Evolutionary conservation across 768 basidiomycete species (phyloP).

Genomic region (Suillus subluteus): DNA sequence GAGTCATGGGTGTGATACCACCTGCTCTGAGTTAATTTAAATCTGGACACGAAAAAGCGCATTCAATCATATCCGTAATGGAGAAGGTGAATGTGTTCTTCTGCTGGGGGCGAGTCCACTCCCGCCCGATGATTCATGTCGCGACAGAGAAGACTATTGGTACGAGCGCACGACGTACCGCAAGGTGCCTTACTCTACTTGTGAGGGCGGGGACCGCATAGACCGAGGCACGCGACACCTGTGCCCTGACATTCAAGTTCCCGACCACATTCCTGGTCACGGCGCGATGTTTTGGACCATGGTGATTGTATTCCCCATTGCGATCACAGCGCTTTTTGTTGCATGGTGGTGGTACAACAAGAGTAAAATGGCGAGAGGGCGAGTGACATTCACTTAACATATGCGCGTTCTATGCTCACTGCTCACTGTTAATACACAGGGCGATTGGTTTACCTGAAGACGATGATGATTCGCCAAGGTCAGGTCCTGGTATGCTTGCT

Average conservation of each 20-base stretch:
- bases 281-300: conserved; percentile 84
- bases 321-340: conserved; percentile 67
- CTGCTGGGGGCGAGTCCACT: conserved; percentile 69
- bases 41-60: conserved; percentile 55
- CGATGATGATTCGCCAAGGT: conserved; percentile 35
- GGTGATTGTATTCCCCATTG: conserved; percentile 75
- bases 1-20: conserved; percentile 24
- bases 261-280: conserved; percentile 44
- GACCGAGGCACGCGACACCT: conserved; percentile 74
- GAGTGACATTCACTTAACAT: conserved; percentile 32
- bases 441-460: conserved; percentile 77
- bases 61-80: conserved; percentile 84
- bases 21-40: neutral
- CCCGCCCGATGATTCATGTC: conserved; percentile 63
- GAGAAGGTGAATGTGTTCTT: conserved; percentile 74
- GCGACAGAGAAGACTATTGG: conserved; percentile 77
- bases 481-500: conserved; percentile 55
- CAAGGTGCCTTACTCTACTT: conserved; percentile 86
- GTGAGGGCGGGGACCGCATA: conserved; percentile 76
- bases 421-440: conserved; percentile 38
- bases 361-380: conserved; percentile 77
- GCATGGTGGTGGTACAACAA: conserved; percentile 83
- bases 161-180: conserved; percentile 93
- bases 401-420: conserved; percentile 17
- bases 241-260: conserved; percentile 73